Conservation (phyloP, 768 basidiomycete species). For the Suillus luteus region DNA sequence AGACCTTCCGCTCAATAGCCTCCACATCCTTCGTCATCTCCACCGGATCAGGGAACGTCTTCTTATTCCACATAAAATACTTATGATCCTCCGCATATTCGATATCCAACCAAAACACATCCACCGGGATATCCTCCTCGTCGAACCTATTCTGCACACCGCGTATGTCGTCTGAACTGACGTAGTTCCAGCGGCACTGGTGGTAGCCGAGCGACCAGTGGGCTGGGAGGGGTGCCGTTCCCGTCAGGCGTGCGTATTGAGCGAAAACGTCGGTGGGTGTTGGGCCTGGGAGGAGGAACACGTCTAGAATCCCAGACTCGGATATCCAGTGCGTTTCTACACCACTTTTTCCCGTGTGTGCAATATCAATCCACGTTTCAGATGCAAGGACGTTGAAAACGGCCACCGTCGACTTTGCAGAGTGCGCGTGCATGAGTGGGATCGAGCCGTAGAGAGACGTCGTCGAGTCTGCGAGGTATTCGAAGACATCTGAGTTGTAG, state of each 20-base stretch:
- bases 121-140: slow-evolving; percentile 91
- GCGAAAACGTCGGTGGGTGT: slow-evolving; percentile 78
- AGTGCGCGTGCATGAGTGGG: slow-evolving; percentile 92
- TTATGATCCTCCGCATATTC: slow-evolving; percentile 93
- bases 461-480: slow-evolving; percentile 81
- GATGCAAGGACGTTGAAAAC: slow-evolving; percentile 87
- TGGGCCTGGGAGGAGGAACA: slow-evolving; percentile 93
- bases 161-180: slow-evolving; percentile 85
- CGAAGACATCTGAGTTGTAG: slow-evolving; percentile 95
- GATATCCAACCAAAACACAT: slow-evolving; percentile 97
- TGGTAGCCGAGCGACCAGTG: slow-evolving; percentile 94
- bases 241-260: slow-evolving; percentile 86
- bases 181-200: slow-evolving; percentile 98
- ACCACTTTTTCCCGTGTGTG: slow-evolving; percentile 47
- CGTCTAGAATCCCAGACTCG: slow-evolving; percentile 93
- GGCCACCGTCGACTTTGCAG: slow-evolving; percentile 82
- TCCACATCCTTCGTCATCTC: slow-evolving; percentile 92
- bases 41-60: slow-evolving; percentile 91
- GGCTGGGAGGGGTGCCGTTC: slow-evolving; percentile 84
- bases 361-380: slow-evolving; percentile 95
- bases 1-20: slow-evolving; percentile 80
- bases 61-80: slow-evolving; percentile 96
- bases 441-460: slow-evolving; percentile 90
- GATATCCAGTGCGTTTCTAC: slow-evolving; percentile 96
- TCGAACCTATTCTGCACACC: slow-evolving; percentile 87